Base-by-base conservation (phyloP, 257 asterid genomes). In the Solanum lycopersicoides region DNA sequence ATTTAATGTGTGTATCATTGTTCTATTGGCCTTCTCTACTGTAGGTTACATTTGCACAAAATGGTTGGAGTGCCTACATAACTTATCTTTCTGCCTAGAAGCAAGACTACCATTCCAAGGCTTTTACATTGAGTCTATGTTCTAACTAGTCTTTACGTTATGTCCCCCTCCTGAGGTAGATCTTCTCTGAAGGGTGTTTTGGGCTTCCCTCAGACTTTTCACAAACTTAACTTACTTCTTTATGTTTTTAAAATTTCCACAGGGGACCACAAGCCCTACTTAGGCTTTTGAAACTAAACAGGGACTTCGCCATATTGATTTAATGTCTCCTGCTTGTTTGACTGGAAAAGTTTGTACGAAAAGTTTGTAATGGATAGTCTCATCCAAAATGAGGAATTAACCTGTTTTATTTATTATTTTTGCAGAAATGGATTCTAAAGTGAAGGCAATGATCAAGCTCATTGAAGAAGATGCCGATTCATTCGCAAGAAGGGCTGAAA, bases 341-440 rank as follows among this genome's bases (percentile, higher is more conserved):
- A 82, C 85, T 47, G 69, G 30, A 82, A 32, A 50, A 50, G 69
- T 50, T 28, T 50, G 42, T 47, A 45, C 12, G 21, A 80, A 14
- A 20, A 47, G 28, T 28, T 80, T 80, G 60, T 47, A 28, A 50
- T 82, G 66, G 69, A 10, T 82, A 12, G 41, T 82, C 45, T 82
- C 30, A 30, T 82, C 30, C 45, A 47, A 82, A 30, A 50, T 82
- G 45, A 15, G 32, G 18, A 80, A 39, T 86, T 47, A 88, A 71
- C 75, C 6, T 65, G 85, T 69, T 13, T 63, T 56, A 28, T 15
- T 72, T 79, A 3, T 83, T 41, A n/a, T 86, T 41, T 86, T n/a
- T 28, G 88, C 95, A 97, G 99, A 97, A 89, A 97, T 95, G 95
- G 99, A 86, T 1, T 80, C 87, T 45, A 86, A 86, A 44, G 79